Conservation (phyloP, 371 early-diverging fungal genomes). For the Haplosporangium sp. region DNA sequence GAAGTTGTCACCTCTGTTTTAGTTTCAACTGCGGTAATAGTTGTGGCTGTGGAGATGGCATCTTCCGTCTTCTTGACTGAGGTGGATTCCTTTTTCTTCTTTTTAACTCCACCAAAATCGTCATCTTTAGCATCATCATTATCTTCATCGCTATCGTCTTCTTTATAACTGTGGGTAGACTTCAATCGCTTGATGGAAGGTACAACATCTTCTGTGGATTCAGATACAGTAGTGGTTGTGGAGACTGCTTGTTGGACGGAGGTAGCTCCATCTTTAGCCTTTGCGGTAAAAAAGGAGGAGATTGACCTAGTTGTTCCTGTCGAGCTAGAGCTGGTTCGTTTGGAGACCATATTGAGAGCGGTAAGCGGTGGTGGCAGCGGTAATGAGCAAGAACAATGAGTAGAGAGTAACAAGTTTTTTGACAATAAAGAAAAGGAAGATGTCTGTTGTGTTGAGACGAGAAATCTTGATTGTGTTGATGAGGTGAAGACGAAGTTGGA, state of each 20-base stretch:
- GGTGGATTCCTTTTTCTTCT: conserved; percentile 3
- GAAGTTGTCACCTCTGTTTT: background rate
- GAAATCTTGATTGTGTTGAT: background rate
- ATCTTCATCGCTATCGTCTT: conserved; percentile 9
- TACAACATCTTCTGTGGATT: background rate
- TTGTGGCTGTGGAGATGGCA: background rate
- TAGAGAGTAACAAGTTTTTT: background rate
- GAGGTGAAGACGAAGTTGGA: background rate
- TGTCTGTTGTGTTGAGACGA: background rate
- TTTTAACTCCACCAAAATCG: background rate
- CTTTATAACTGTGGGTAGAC: background rate
- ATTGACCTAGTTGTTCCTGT: too few species aligned
- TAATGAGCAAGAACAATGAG: background rate
- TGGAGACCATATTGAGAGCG: conserved; percentile 20
- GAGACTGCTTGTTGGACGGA: background rate
- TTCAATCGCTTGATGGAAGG: conserved; percentile 10
- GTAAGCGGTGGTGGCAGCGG: too few species aligned
- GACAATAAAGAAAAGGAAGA: background rate
- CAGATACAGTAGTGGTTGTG: background rate
- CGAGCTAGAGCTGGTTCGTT: conserved; percentile 12
- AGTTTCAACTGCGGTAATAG: background rate
- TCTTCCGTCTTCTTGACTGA: background rate
- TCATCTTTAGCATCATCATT: conserved; percentile 1
- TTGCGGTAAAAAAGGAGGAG: conserved; percentile 6
- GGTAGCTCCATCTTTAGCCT: background rate